Evolutionary conservation across 2,329 filamentous ascomycete species (phyloP).

Genomic region (Aaosphaeria arxii): DNA sequence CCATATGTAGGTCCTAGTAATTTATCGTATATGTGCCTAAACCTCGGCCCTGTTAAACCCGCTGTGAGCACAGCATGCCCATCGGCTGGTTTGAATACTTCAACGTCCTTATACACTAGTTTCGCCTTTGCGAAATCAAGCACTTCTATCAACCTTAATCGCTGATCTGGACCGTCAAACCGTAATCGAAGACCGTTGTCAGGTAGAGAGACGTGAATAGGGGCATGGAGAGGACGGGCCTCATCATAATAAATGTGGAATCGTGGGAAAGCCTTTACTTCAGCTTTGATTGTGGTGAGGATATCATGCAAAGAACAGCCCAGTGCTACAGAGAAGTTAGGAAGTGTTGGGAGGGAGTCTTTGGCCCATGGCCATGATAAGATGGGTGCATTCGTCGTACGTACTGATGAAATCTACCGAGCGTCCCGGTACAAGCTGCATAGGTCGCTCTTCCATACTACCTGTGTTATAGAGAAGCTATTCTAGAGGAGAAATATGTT

Average conservation of each 20-base stretch:
- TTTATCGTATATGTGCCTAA: constrained; percentile 86
- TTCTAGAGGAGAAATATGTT: neutral
- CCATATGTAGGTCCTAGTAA: constrained; percentile 92
- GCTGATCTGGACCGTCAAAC: constrained; percentile 91
- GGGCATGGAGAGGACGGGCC: constrained; percentile 69
- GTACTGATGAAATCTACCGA: constrained; percentile 41
- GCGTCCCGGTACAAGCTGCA: constrained; percentile 28
- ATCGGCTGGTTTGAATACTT: constrained; percentile 65
- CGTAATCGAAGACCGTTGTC: constrained; percentile 84
- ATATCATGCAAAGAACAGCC: constrained; percentile 90
- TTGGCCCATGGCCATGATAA: no score
- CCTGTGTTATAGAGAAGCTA: neutral
- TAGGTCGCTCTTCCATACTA: constrained; percentile 27
- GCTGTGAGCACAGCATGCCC: constrained; percentile 19
- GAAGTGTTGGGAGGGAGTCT: neutral
- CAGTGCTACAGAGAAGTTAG: constrained; percentile 57
- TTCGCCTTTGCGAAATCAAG: constrained; percentile 83
- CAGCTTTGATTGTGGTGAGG: constrained; percentile 81
- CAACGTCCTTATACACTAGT: constrained; percentile 77
- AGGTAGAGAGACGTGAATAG: constrained; percentile 73
- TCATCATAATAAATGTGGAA: constrained; percentile 80
- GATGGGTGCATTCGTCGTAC: constrained; percentile 1
- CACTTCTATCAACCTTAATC: constrained; percentile 86
- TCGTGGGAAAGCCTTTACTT: constrained; percentile 76
- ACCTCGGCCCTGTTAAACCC: constrained; percentile 64